Conservation (phyloP, 2,329 filamentous ascomycete genomes). For the Mycosphaerella sp. region DNA sequence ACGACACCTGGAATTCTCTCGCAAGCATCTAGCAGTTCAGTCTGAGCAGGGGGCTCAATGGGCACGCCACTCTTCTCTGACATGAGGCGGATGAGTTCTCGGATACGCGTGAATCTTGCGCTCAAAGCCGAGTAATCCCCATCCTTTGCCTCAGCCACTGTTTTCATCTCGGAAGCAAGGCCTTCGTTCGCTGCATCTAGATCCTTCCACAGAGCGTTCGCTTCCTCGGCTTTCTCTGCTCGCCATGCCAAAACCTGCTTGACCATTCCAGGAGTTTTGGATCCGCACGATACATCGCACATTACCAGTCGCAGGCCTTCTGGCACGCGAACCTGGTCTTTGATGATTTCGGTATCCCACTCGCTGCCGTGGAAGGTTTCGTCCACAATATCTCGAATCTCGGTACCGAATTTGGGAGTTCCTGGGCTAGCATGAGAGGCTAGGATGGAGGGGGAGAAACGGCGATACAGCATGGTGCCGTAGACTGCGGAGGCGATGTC, state of each 20-base stretch:
- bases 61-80: conserved; percentile 67
- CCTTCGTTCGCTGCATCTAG: conserved; percentile 69
- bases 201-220: conserved; percentile 65
- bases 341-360: conserved; percentile 77
- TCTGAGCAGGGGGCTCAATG: conserved; percentile 84
- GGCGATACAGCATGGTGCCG: conserved; percentile 81
- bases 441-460: conserved; percentile 81
- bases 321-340: conserved; percentile 66
- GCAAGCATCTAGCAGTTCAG: conserved; percentile 71
- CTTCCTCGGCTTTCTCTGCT: conserved; percentile 55
- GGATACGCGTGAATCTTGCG: conserved; percentile 47
- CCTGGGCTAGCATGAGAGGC: conserved; percentile 61
- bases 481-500: conserved; percentile 91
- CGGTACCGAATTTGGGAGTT: conserved; percentile 57
- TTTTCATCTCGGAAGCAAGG: conserved; percentile 59
- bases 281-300: conserved; percentile 94
- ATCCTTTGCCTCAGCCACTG: conserved; percentile 45
- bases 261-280: conserved; percentile 91
- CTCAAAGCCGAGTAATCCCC: conserved; percentile 49
- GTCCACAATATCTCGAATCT: conserved; percentile 62
- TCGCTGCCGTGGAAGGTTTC: conserved; percentile 42
- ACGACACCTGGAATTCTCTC: conserved; percentile 68
- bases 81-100: conserved; percentile 67
- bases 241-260: conserved; percentile 84
- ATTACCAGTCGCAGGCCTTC: conserved; percentile 71